Base-by-base conservation (phyloP, 192 early-diverging fungal species). In the Coemansia sp. region DNA sequence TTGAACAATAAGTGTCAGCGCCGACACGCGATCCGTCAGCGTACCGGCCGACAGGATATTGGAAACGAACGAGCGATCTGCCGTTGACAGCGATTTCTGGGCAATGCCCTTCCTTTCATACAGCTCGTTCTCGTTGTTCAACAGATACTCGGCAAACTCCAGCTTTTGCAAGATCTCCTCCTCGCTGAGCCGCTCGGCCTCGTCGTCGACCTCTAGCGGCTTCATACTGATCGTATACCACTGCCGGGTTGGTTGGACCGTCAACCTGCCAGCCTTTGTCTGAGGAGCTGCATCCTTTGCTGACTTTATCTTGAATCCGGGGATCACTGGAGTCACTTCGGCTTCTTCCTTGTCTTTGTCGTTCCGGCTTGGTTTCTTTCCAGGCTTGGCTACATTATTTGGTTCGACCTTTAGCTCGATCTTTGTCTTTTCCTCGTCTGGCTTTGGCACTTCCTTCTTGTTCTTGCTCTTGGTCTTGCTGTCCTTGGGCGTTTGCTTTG, bases 41-140 rank as follows among this genome's bases (percentile, higher is more conserved):
- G 97, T 99, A 78, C 97, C 97, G 34, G 92, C 94, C 51, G 88
- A 77, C 75, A 99, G 78, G 39, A 99, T 92, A 49, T 91, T 94
- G 20, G 90, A 81, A 16, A 97, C 86, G 77, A 98, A 99, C 43
- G 87, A 87, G 60, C 86, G 85, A 84, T 99, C 94, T 21, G 94
- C 89, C 5, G 89, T 86, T 12, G 90, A 90, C 43, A 90, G 77
- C 33, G 82, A 83, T 48, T 71, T 87, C 81, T 84, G 66, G 64
- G 58, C 60, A n/a, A 62, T 62, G 0, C 80, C 78, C 35, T 83
- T 77, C 44, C 81, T 83, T 43, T 87, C 84, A 60, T 86, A 86
- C 34, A 72, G 62, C 24, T 81, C 66, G 72, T 89, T 91, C 59
- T 96, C 93, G 41, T 80, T 62, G 26, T 85, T 79, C 68, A 91